phyloP scores from a whole-genome alignment of 257 asterid genomes.

The Echites panduratus region DNA sequence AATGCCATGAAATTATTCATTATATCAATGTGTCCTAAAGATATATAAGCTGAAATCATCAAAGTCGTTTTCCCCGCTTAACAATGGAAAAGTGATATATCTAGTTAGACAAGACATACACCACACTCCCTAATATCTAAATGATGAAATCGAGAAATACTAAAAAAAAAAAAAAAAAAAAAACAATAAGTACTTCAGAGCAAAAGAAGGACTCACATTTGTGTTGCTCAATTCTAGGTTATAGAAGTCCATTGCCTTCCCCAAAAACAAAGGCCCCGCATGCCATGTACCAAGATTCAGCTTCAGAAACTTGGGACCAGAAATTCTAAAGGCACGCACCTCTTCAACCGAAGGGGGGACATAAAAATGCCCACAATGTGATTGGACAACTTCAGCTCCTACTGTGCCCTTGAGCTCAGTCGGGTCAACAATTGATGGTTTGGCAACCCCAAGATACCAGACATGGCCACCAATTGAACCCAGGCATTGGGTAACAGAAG shows the following conservation, averaged over 20 bases:
- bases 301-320: conserved; percentile 83
- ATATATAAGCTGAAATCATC: not conserved
- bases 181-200: not conserved
- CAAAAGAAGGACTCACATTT: conserved; percentile 42
- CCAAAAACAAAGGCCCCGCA: conserved; percentile 81
- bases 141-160: no score
- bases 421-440: conserved; percentile 59
- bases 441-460: conserved; percentile 97
- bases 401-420: conserved; percentile 20
- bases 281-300: conserved; percentile 84
- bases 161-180: not conserved
- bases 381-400: conserved; percentile 29
- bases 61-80: not conserved
- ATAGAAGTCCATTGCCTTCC: conserved; percentile 66
- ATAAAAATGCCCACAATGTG: conserved; percentile 63
- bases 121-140: not conserved
- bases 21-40: not conserved
- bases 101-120: not conserved
- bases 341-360: conserved; percentile 63
- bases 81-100: no score
- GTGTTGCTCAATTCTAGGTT: conserved; percentile 81
- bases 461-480: conserved; percentile 74
- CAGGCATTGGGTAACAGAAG: conserved; percentile 82
- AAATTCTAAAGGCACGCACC: conserved; percentile 62
- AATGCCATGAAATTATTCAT: not conserved